A percentile compares a stretch with the other conserved stretches of the same genome.
Conservation (phyloP, 169 alveolate genomes). For the Babesia gibsoni region DNA sequence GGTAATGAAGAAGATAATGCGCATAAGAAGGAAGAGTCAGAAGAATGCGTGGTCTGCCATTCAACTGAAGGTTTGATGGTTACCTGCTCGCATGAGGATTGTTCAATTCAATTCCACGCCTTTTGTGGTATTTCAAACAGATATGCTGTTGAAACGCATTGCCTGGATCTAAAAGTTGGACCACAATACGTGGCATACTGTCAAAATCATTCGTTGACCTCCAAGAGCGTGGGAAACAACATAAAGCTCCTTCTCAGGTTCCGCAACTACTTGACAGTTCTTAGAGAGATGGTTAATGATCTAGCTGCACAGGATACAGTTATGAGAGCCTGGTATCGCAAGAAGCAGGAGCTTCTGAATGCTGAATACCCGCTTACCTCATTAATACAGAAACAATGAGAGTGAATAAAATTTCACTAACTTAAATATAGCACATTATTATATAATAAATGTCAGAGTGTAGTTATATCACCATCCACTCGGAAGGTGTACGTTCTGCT, state of each 20-base stretch:
- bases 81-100: conserved; percentile 34
- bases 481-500: not conserved
- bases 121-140: conserved; percentile 32
- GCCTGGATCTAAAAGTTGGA: conserved; percentile 12
- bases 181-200: conserved; percentile 42
- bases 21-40: not conserved
- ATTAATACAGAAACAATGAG: not conserved
- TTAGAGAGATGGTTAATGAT: conserved; percentile 24
- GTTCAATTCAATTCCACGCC: conserved; percentile 39
- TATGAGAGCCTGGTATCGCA: conserved; percentile 62
- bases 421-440: not conserved
- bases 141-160: conserved; percentile 36
- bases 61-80: conserved; percentile 22
- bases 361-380: conserved; percentile 59
- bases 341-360: conserved; percentile 70
- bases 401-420: not conserved
- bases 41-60: conserved; percentile 22
- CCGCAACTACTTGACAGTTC: conserved; percentile 23
- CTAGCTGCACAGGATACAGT: conserved; percentile 58
- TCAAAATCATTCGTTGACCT: conserved; percentile 46
- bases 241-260: conserved; percentile 34
- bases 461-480: too few relatives aligned
- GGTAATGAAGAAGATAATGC: not conserved
- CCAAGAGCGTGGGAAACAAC: conserved; percentile 40
- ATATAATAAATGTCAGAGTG: not conserved